Conservation (phyloP, 176 grass and related monocot species). For the Themeda triandra region DNA sequence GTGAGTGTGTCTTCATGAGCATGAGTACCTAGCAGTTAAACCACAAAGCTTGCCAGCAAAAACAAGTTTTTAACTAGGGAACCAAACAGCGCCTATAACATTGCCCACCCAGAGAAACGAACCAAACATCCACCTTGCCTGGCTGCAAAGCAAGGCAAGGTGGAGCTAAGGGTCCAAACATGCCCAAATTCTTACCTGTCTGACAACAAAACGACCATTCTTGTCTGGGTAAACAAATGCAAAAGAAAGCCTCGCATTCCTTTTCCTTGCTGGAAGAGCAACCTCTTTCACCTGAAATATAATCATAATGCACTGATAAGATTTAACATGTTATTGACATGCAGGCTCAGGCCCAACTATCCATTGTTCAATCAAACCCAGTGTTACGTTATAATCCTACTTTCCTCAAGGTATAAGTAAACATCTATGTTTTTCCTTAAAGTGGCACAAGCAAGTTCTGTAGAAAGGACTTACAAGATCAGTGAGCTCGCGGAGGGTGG, state of each 20-base stretch:
- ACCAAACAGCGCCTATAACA: background rate
- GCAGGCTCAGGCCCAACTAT: background rate
- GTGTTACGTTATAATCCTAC: background rate
- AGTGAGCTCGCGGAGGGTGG: conserved; percentile 82
- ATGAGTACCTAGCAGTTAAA: background rate
- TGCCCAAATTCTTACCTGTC: conserved; percentile 37
- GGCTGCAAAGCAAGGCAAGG: background rate
- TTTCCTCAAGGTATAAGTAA: no score
- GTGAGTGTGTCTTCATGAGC: background rate
- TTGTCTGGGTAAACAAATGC: conserved; percentile 92
- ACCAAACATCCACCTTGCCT: background rate
- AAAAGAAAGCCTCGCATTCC: conserved; percentile 90
- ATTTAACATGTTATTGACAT: background rate
- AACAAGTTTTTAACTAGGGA: background rate
- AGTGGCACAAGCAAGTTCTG: background rate
- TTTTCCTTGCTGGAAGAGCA: conserved; percentile 84
- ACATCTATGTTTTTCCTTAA: no score
- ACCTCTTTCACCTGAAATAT: conserved; percentile 92
- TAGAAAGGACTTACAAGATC: conserved; percentile 60
- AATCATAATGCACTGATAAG: conserved; percentile 5
- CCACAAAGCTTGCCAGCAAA: background rate
- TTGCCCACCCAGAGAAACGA: background rate
- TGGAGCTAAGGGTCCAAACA: background rate
- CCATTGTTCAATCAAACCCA: background rate
- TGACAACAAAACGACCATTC: conserved; percentile 87